These are phyloP conservation scores for Amauroascus verrucosus DNA, from an alignment of 2,329 filamentous ascomycete species.

Conservation along the genomic window DNA sequence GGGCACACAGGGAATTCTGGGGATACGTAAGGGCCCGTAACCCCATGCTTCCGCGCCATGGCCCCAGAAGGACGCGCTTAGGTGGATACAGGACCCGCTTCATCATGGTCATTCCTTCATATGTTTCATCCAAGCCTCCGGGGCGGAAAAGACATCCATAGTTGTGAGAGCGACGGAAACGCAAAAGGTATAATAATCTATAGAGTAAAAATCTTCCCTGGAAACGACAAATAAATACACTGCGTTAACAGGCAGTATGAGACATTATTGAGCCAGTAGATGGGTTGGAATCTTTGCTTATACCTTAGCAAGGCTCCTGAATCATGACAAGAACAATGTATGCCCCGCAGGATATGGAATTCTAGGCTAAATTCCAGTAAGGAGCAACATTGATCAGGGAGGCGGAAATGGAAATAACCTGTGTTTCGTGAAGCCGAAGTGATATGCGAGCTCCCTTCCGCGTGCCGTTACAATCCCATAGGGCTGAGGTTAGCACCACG, in stretches of 20 bases:
- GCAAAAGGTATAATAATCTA: background rate
- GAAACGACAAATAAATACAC: background rate
- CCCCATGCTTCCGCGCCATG: background rate
- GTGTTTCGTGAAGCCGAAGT: conserved; percentile 12
- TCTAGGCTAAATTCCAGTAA: background rate
- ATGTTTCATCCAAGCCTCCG: background rate
- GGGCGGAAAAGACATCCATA: background rate
- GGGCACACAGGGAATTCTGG: background rate
- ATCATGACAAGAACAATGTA: background rate
- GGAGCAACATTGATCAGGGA: background rate
- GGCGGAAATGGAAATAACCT: background rate
- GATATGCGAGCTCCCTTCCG: conserved; percentile 9
- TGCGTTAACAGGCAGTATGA: too few species aligned
- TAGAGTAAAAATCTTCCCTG: background rate
- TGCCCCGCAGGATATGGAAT: background rate
- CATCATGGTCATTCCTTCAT: background rate
- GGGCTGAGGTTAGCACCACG: conserved; percentile 8
- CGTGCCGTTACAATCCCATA: conserved; percentile 3
- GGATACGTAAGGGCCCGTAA: conserved; percentile 2
- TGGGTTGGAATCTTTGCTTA: background rate
- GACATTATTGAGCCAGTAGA: background rate
- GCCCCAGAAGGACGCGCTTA: background rate
- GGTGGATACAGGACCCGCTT: background rate
- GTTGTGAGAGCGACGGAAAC: background rate
- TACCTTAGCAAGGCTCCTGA: background rate